phyloP scores from a whole-genome alignment of 768 basidiomycete genomes.

The Tricholoma sp. region DNA sequence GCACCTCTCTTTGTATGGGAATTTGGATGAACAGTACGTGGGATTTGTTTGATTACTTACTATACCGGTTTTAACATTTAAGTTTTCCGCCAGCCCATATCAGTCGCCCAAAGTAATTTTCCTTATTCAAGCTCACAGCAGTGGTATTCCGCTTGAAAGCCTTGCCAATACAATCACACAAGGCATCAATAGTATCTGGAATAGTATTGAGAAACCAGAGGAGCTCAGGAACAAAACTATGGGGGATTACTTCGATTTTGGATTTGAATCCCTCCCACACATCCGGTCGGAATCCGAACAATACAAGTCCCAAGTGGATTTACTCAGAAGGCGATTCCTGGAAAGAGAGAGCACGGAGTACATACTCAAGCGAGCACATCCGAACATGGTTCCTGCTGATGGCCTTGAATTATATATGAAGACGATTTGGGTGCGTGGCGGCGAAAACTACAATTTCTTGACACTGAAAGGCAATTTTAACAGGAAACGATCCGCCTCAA shows the following conservation, averaged over 20 bases:
- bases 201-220: conserved; percentile 75
- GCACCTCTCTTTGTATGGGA: conserved; percentile 85
- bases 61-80: too few relatives aligned
- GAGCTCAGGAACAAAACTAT: conserved; percentile 73
- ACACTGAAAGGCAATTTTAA: background rate
- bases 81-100: too few relatives aligned
- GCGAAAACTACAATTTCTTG: too few relatives aligned
- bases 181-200: conserved; percentile 91
- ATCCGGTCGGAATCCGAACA: conserved; percentile 85
- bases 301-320: conserved; percentile 74
- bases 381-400: conserved; percentile 97
- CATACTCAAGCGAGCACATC: conserved; percentile 88
- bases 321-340: conserved; percentile 72
- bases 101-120: conserved; percentile 84
- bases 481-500: conserved; percentile 97
- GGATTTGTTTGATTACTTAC: too few relatives aligned
- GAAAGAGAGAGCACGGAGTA: conserved; percentile 64
- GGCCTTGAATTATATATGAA: conserved; percentile 97
- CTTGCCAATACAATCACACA: conserved; percentile 80
- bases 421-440: conserved; percentile 93
- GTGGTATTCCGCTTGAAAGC: conserved; percentile 83
- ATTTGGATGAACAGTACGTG: conserved; percentile 4
- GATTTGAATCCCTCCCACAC: conserved; percentile 90
- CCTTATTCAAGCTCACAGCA: conserved; percentile 95
- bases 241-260: conserved; percentile 90